These are phyloP conservation scores for Colletotrichum camelliae DNA, from an alignment of 2,329 filamentous ascomycete species.

Conservation along the genomic window DNA sequence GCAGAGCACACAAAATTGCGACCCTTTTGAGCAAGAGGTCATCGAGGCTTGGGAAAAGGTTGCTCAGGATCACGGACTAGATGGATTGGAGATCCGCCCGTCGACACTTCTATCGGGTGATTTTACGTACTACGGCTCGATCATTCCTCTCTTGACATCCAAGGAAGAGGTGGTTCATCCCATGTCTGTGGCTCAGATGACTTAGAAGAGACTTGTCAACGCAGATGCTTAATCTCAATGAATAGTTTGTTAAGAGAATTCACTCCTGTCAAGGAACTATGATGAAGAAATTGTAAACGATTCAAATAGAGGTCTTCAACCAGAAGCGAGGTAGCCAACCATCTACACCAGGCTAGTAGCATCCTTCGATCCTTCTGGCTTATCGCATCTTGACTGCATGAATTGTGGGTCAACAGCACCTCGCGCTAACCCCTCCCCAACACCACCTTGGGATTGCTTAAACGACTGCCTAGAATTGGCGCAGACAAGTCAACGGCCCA, in stretches of 20 bases:
- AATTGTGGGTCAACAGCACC: background rate
- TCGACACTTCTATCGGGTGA: background rate
- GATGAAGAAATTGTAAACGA: no score
- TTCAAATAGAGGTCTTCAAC: no score
- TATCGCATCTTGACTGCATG: background rate
- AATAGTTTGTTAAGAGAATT: no score
- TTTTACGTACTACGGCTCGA: background rate
- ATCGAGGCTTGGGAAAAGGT: background rate
- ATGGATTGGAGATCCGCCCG: background rate
- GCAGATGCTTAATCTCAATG: no score
- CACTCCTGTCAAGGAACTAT: no score
- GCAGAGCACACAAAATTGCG: background rate
- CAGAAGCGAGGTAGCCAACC: background rate
- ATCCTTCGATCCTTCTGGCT: background rate
- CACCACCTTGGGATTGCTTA: background rate
- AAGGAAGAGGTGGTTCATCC: background rate
- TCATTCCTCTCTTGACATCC: background rate
- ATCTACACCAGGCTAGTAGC: background rate
- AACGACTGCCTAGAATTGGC: background rate
- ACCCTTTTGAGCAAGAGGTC: background rate
- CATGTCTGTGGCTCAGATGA: background rate
- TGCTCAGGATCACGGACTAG: background rate
- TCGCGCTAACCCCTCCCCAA: background rate
- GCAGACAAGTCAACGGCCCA: background rate
- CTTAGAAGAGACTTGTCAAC: background rate